Evolutionary conservation across 2,329 filamentous ascomycete species (phyloP).

Genomic region (Alternaria solani): DNA sequence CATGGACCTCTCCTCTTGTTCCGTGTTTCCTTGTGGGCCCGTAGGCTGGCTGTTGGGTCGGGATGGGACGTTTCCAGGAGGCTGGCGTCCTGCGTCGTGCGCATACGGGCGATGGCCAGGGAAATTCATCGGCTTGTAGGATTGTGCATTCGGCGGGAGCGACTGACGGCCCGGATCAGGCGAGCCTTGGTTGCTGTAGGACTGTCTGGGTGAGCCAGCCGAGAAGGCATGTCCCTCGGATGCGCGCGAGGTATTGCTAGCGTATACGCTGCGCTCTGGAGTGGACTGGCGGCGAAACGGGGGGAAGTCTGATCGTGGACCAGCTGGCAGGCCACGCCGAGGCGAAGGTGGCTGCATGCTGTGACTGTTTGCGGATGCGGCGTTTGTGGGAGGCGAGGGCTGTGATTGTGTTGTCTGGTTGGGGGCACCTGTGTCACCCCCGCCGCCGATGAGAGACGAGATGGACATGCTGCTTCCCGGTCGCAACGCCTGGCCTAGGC

Average conservation of each 20-base stretch:
- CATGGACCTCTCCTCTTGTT: slow-evolving; percentile 30
- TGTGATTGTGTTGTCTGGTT: slow-evolving; percentile 54
- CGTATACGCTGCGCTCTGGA: slow-evolving; percentile 47
- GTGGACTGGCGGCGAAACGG: slow-evolving; percentile 49
- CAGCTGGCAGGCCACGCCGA: slow-evolving; percentile 43
- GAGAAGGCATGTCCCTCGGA: slow-evolving; percentile 39
- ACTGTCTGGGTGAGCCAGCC: slow-evolving; percentile 42
- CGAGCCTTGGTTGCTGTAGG: slow-evolving; percentile 47
- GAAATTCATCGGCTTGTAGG: slow-evolving; percentile 46
- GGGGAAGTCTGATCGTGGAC: slow-evolving; percentile 45
- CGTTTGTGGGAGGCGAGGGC: slow-evolving; percentile 55
- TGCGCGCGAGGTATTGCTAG: slow-evolving; percentile 33
- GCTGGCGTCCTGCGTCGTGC: slow-evolving; percentile 38
- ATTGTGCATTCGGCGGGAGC: slow-evolving; percentile 40
- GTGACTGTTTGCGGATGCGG: slow-evolving; percentile 49
- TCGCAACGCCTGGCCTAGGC: slow-evolving; percentile 60
- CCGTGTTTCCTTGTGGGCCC: slow-evolving; percentile 34
- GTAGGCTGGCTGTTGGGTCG: slow-evolving; percentile 53
- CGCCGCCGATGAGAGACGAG: slow-evolving; percentile 72
- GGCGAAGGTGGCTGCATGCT: slow-evolving; percentile 60
- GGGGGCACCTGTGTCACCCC: slow-evolving; percentile 58
- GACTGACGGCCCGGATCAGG: slow-evolving; percentile 47
- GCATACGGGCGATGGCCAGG: slow-evolving; percentile 44
- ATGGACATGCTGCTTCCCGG: slow-evolving; percentile 75
- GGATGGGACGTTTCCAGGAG: slow-evolving; percentile 42